Evolutionary conservation across 139 green algal species (phyloP).

Genomic region (Medakamo hakoo): DNA sequence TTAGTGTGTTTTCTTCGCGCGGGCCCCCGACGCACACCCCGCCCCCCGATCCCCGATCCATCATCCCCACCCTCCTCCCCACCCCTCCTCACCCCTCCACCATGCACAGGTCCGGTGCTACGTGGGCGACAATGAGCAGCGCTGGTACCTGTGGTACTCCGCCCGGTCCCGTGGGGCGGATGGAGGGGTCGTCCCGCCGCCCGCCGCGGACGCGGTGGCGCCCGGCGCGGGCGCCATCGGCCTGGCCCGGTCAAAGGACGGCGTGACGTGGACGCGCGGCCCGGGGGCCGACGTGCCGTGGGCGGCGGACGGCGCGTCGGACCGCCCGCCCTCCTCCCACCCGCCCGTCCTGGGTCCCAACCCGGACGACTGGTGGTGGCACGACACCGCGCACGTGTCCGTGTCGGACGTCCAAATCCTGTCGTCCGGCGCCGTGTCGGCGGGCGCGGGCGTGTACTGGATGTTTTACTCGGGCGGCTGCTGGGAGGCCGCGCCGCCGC

Average conservation of each 20-base stretch:
- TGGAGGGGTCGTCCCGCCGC: background rate
- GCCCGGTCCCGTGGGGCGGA: too few relatives aligned
- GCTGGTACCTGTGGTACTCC: conserved; percentile 84
- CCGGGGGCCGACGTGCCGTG: conserved; percentile 41
- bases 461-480: conserved; percentile 82
- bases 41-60: too few relatives aligned
- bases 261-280: conserved; percentile 47
- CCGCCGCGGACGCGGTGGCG: conserved; percentile 27
- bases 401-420: conserved; percentile 77
- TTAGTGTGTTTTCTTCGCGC: too few relatives aligned
- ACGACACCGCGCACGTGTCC: conserved; percentile 67
- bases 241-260: conserved; percentile 47
- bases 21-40: too few relatives aligned
- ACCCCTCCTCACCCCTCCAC: background rate
- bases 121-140: conserved; percentile 56
- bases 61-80: background rate
- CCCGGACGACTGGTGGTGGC: conserved; percentile 73
- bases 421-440: conserved; percentile 31
- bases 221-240: conserved; percentile 27
- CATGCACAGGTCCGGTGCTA: conserved; percentile 52
- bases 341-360: conserved; percentile 39
- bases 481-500: conserved; percentile 36
- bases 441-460: conserved; percentile 77
- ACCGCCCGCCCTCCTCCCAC: background rate
- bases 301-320: too few relatives aligned